Conservation (phyloP, 2,329 filamentous ascomycete species). For the Epichloe bromicola region DNA sequence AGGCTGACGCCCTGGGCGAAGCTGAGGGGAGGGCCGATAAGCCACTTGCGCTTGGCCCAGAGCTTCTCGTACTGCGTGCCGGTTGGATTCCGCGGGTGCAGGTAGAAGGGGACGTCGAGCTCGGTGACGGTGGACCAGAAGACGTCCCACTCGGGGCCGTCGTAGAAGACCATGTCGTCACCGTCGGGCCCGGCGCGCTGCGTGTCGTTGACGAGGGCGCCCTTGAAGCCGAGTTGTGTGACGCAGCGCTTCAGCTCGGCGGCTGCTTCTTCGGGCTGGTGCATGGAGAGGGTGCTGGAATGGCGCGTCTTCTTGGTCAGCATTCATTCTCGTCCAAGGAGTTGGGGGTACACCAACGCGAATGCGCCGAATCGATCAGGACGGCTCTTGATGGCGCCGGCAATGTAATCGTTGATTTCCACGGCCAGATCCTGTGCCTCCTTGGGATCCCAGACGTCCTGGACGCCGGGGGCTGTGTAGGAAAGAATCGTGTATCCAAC, state of each 20-base stretch:
- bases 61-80: conserved; percentile 44
- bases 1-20: conserved; percentile 47
- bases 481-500: conserved; percentile 36
- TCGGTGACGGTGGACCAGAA: conserved; percentile 48
- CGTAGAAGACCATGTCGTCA: conserved; percentile 52
- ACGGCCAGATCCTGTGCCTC: conserved; percentile 28
- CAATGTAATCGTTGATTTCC: conserved; percentile 29
- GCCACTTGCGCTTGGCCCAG: conserved; percentile 44
- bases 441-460: conserved; percentile 29
- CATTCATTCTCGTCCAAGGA: neutral
- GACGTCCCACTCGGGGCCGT: conserved; percentile 43
- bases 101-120: conserved; percentile 50
- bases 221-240: conserved; percentile 46
- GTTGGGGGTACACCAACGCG: conserved; percentile 18
- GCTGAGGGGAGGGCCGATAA: conserved; percentile 44
- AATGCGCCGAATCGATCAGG: conserved; percentile 33
- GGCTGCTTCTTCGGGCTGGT: conserved; percentile 36
- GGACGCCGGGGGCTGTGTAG: conserved; percentile 34
- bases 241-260: conserved; percentile 40
- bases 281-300: conserved; percentile 35
- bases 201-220: conserved; percentile 48
- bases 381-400: conserved; percentile 23
- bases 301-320: neutral
- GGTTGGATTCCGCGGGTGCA: conserved; percentile 47
- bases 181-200: conserved; percentile 45